Conservation (phyloP, 306 rosid genomes). For the Vicia villosa region DNA sequence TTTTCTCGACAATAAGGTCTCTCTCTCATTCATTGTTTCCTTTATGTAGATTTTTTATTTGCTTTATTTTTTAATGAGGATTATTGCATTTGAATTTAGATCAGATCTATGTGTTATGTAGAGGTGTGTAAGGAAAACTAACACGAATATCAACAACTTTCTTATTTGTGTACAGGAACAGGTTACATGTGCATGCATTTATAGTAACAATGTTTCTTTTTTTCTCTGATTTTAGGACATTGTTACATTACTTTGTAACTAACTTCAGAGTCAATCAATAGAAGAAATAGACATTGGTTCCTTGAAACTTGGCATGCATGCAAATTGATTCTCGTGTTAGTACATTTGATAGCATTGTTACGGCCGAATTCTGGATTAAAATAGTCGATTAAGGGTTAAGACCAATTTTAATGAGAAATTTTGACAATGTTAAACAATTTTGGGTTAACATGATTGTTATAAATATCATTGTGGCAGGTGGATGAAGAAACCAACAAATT, state of each 20-base stretch:
- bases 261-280: background rate
- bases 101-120: conserved; percentile 34
- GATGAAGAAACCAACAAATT: too few relatives aligned
- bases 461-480: too few relatives aligned
- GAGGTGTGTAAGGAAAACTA: background rate
- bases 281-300: background rate
- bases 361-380: too few relatives aligned
- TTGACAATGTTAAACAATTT: too few relatives aligned
- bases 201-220: background rate
- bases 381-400: too few relatives aligned
- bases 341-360: background rate
- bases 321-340: background rate
- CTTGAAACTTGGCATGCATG: conserved; percentile 12
- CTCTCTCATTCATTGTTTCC: too few relatives aligned
- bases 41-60: too few relatives aligned
- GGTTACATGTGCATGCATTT: conserved; percentile 30
- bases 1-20: too few relatives aligned
- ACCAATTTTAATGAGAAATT: background rate
- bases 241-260: background rate
- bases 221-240: background rate
- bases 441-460: too few relatives aligned
- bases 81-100: conserved; percentile 3
- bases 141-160: background rate
- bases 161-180: background rate
- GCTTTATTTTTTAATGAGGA: too few relatives aligned